These are phyloP conservation scores for Massospora cicadina DNA, from an alignment of 371 early-diverging fungal species.

Conservation along the genomic window DNA sequence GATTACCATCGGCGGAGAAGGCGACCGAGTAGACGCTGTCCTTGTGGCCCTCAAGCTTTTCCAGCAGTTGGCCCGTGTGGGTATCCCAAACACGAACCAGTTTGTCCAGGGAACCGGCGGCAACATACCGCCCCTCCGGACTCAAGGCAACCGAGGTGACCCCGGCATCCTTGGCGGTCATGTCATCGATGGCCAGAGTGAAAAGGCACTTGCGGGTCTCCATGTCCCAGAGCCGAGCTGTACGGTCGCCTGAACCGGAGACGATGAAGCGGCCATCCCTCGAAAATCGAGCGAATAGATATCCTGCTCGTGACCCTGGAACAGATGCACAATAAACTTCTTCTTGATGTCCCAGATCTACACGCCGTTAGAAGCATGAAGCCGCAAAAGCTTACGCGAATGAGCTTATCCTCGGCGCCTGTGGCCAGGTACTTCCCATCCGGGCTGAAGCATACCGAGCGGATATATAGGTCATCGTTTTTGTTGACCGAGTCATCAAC, in stretches of 20 bases:
- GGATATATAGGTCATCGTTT: constrained; percentile 78
- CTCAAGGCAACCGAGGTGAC: constrained; percentile 88
- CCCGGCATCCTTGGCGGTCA: constrained; percentile 73
- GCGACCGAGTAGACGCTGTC: constrained; percentile 94
- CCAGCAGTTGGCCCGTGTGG: constrained; percentile 54
- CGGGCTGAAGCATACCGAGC: constrained; percentile 92
- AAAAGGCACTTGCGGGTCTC: constrained; percentile 49
- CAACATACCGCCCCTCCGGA: constrained; percentile 64
- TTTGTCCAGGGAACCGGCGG: constrained; percentile 80
- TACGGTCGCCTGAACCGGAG: constrained; percentile 89
- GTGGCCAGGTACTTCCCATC: constrained; percentile 84
- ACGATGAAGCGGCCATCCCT: constrained; percentile 80
- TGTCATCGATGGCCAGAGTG: constrained; percentile 61
- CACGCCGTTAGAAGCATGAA: constrained; percentile 1
- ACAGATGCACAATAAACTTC: constrained; percentile 40
- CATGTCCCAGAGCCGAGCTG: constrained; percentile 76
- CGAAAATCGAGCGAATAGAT: constrained; percentile 92
- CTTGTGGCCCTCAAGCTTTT: constrained; percentile 87
- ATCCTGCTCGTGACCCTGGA: constrained; percentile 89
- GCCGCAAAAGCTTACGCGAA: constrained; percentile 39
- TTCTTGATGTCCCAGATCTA: constrained; percentile 65
- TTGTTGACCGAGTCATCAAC: constrained; percentile 54
- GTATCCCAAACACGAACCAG: constrained; percentile 91
- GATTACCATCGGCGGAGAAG: constrained; percentile 80
- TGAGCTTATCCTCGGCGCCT: constrained; percentile 92